Base-by-base conservation (phyloP, 805 yeast species). In the Candida jianshihensis region DNA sequence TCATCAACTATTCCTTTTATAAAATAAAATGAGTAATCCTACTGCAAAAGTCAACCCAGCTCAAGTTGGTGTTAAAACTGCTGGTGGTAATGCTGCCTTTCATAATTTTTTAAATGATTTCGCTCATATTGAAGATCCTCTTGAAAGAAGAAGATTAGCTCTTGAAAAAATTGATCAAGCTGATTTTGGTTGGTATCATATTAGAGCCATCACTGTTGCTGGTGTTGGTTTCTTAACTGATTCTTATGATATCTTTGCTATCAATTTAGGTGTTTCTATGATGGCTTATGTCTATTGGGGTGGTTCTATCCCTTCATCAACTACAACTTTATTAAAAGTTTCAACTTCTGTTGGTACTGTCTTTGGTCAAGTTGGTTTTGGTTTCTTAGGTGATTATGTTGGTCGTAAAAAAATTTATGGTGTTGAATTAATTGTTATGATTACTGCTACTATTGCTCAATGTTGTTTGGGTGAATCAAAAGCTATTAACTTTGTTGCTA, bases 141-240 rank as follows among this genome's bases (percentile, higher is more conserved):
- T 84, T 47, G 92, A 84, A 61, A 79, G 95, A 73, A 77, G 90
- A 72, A 75, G 89, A 68, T 65, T 83, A 54, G 94, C 94, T 30
- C 66, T 84, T 56, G 87, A 82, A 59, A 83, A 82, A 56, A 84
- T 84, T 45, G 95, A 84, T 61, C 78, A 80, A 48, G 84, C 87
- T 37, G 61, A 69, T 1, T 84, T 84, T 49, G 85, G 89, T 40
- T 80, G 88, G 92, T 80, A 83, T 54, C 92, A 84, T 53, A 61
- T 83, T 36, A 75, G 86, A 63, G 83, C 87, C 68, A 82, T 85
- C 51, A 57, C 75, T 61, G 87, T 85, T 57, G 95, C 95, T 11
- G 87, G 96, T 70, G 92, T 87, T 47, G 96, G 96, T 59, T 87
- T 87, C 76, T 61, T 88, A 63, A 87, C 95, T 20, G 96, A 87